Evolutionary conservation across 2,329 filamentous ascomycete species (phyloP).

Genomic region (Aureobasidium sp.): DNA sequence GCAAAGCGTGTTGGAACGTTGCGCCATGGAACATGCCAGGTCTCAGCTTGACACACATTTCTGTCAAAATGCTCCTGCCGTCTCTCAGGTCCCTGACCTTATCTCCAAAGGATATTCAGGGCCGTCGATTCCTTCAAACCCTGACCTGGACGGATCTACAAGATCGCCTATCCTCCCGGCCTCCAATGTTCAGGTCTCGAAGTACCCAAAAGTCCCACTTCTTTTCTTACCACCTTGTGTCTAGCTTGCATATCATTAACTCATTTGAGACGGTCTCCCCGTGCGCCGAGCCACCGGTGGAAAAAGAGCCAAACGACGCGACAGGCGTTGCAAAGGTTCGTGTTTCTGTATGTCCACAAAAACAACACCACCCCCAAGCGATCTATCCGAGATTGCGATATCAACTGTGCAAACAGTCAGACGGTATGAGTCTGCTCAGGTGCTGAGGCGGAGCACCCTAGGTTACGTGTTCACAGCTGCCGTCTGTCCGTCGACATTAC

Average conservation of each 20-base stretch:
- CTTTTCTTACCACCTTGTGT: constrained; percentile 2
- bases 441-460: constrained; percentile 1
- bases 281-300: neutral
- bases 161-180: neutral
- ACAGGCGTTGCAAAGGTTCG: constrained; percentile 5
- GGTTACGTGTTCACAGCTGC: neutral
- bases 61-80: neutral
- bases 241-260: neutral
- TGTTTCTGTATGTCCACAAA: constrained; percentile 4
- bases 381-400: constrained; percentile 10
- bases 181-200: neutral
- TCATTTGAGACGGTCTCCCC: neutral
- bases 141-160: constrained; percentile 1
- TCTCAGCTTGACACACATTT: constrained; percentile 2
- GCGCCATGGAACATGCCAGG: constrained; percentile 8
- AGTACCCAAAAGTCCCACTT: neutral
- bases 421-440: neutral
- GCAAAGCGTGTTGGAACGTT: neutral
- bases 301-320: neutral
- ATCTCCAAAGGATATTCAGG: neutral
- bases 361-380: neutral
- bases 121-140: neutral
- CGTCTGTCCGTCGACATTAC: neutral
- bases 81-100: constrained; percentile 1
- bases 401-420: constrained; percentile 10